Percentiles rank a stretch among this genome's conserved stretches.
Conservation (phyloP, 75 land plant genomes). For the Larix kaempferi region DNA sequence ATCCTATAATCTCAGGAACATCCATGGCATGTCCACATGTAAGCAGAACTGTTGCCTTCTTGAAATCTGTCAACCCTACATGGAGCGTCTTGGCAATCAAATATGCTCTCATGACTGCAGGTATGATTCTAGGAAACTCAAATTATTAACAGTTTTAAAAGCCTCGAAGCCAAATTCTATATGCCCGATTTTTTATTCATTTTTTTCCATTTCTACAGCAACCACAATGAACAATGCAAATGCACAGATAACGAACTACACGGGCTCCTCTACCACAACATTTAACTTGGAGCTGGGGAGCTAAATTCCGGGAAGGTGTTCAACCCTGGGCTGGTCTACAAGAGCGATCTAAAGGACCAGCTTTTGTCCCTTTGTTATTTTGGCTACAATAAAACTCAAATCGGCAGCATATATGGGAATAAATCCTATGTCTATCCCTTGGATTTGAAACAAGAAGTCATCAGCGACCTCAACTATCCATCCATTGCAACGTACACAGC, state of each 20-base stretch:
- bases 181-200: no score
- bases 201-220: slow-evolving; percentile 28
- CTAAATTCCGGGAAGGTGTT: slow-evolving; percentile 54
- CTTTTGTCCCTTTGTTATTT: slow-evolving; percentile 52
- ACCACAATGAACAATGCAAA: slow-evolving; percentile 31
- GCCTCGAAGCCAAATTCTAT: no score
- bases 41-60: slow-evolving; percentile 34
- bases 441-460: slow-evolving; percentile 22
- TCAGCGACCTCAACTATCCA: slow-evolving; percentile 65
- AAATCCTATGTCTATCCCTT: slow-evolving; percentile 15
- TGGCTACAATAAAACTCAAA: slow-evolving; percentile 45
- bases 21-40: slow-evolving; percentile 56
- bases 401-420: not conserved
- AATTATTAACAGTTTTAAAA: no score
- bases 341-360: slow-evolving; percentile 38
- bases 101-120: slow-evolving; percentile 56
- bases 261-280: slow-evolving; percentile 26
- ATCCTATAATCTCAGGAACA: slow-evolving; percentile 27
- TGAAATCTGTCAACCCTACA: slow-evolving; percentile 32
- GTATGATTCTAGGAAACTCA: not conserved
- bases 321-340: slow-evolving; percentile 65
- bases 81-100: slow-evolving; percentile 50
- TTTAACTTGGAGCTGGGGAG: slow-evolving; percentile 58
- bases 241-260: slow-evolving; percentile 22
- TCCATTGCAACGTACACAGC: slow-evolving; percentile 51